Percentiles rank a stretch among this genome's conserved stretches.
phyloP scores from a whole-genome alignment of 1,284 basidiomycete species.

The Rugosomyces carneus region DNA sequence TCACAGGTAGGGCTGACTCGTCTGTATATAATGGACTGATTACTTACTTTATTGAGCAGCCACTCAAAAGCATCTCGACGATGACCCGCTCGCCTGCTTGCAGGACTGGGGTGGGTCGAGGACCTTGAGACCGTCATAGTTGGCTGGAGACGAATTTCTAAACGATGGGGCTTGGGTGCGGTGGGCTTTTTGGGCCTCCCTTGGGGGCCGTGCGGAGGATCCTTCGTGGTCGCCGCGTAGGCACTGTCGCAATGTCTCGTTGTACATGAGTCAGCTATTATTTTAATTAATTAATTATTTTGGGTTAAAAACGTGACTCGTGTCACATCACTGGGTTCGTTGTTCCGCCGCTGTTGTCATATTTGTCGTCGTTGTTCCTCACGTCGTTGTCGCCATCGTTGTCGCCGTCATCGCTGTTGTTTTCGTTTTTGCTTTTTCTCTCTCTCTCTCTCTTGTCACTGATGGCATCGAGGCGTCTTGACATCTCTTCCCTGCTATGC shows the following conservation, averaged over 20 bases:
- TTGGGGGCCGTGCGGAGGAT: constrained; percentile 30
- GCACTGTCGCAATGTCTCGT: constrained; percentile 80
- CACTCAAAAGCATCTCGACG: constrained; percentile 82
- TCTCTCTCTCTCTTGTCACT: constrained; percentile 17
- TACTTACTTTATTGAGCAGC: constrained; percentile 31
- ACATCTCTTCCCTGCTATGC: constrained; percentile 68
- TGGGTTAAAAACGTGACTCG: background rate
- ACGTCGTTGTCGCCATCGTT: constrained; percentile 11
- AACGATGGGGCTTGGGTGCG: constrained; percentile 84
- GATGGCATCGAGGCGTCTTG: constrained; percentile 62
- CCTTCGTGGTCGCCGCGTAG: constrained; percentile 64
- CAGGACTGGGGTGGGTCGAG: constrained; percentile 69
- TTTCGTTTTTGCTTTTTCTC: constrained; percentile 1
- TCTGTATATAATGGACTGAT: background rate
- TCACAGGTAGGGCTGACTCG: constrained; percentile 47
- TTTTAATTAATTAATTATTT: constrained; percentile 5
- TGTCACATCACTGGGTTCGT: constrained; percentile 11
- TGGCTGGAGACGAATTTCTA: constrained; percentile 61
- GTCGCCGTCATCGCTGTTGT: constrained; percentile 10
- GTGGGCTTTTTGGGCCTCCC: constrained; percentile 40
- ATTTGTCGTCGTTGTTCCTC: constrained; percentile 9
- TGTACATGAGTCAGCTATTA: constrained; percentile 46
- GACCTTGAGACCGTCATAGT: constrained; percentile 80
- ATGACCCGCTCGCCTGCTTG: constrained; percentile 61
- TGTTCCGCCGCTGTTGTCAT: constrained; percentile 2